Percentiles rank a stretch among this genome's conserved stretches.
Evolutionary conservation across 192 early-diverging fungal genomes (phyloP).

Genomic region (Polychytrium aggregatum): DNA sequence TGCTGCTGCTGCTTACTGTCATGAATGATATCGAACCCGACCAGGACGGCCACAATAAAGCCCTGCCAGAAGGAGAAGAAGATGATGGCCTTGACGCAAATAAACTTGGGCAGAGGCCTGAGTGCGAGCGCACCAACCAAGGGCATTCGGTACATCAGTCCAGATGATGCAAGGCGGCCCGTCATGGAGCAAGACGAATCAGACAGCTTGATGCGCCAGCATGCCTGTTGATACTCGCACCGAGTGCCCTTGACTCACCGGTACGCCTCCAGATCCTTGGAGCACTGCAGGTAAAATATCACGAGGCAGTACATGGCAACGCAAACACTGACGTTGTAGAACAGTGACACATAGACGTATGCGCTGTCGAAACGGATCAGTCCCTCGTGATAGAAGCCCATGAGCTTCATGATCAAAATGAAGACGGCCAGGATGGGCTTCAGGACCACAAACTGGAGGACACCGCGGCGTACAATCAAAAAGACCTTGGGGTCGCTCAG

Average conservation of each 20-base stretch:
- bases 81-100: conserved; percentile 86
- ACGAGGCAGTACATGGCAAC: conserved; percentile 75
- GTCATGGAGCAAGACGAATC: neutral
- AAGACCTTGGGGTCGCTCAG: conserved; percentile 80
- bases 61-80: conserved; percentile 93
- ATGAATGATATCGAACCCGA: too few relatives aligned
- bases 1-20: too few relatives aligned
- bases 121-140: neutral
- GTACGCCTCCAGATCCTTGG: conserved; percentile 16
- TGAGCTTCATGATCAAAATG: conserved; percentile 70
- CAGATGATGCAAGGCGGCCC: neutral
- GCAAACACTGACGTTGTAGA: conserved; percentile 86
- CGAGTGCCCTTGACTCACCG: conserved; percentile 4
- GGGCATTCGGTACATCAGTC: neutral
- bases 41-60: neutral
- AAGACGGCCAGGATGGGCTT: conserved; percentile 70
- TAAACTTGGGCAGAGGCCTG: conserved; percentile 86
- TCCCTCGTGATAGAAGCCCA: conserved; percentile 71
- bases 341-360: conserved; percentile 71
- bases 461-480: conserved; percentile 67
- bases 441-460: conserved; percentile 87
- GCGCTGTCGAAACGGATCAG: conserved; percentile 50
- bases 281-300: conserved; percentile 56
- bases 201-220: neutral
- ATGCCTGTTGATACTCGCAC: conserved; percentile 2